Base-by-base conservation (phyloP, 2,329 filamentous ascomycete species). In the Paecilomyces formosus region DNA sequence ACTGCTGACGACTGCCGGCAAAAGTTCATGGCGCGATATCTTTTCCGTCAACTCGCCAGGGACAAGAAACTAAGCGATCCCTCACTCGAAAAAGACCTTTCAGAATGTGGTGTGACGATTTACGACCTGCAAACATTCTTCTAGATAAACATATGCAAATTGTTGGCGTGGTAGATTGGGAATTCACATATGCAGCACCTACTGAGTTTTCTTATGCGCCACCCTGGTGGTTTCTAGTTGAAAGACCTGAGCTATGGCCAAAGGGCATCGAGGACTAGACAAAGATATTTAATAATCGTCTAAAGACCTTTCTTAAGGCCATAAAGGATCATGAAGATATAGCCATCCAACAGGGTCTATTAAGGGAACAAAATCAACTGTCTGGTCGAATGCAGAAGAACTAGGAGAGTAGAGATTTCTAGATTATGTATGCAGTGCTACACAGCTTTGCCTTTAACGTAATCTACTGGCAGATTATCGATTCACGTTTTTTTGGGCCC, bases 171-270 rank as follows among this genome's bases (percentile, higher is more conserved):
- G 54, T 68, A 2, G 66, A 68, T 50, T 65, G 66, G 65, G 66
- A 70, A 35, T 70, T 66, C 39, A 61, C 64, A 18, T 67, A 69
- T 51, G 52, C 63, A 3, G 65, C 62, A 8, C 66, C 65, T 2
- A 58, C 58, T 2, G 63, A 66, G 54, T 67, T 66, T 15, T 53
- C 63, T 1, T 33, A 62, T 50, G 59, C 57, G 0, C 62, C 64
- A 5, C 64, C 64, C 3, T 67, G 60, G 64, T 69, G 67, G 67
- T 62, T 68, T 5, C 56, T 69, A 4, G 50, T 68, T 21, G 63
- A 67, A 54, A 53, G 59, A 28, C 64, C 66, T 0, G 66, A 68
- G 39, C 62, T 63, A 30, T 68, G 65, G 66, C 49, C 62, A 21
- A 15, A 50, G 2, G 61, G 62, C 0, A 54, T 68, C 11, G 59